These are phyloP conservation scores for Eragrostis tef DNA, from an alignment of 202 grass and related monocot species.

Conservation along the genomic window DNA sequence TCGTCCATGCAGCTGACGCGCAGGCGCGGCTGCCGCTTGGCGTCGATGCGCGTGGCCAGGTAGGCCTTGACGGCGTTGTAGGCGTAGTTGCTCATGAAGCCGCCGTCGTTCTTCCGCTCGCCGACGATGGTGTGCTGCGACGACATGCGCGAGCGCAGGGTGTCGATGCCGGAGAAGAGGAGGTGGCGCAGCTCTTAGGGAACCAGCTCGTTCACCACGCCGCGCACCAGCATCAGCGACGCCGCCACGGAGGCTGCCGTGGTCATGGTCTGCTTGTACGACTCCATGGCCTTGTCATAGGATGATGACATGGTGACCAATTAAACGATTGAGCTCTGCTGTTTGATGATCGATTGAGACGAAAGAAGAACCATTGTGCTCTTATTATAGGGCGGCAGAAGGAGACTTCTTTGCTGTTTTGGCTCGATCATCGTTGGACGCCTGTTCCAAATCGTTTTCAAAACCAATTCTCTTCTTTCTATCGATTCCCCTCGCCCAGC, in stretches of 20 bases:
- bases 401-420: too few species aligned
- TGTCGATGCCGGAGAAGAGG: slow-evolving; percentile 48
- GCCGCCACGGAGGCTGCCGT: slow-evolving; percentile 56
- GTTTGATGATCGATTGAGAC: too few species aligned
- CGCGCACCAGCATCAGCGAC: slow-evolving; percentile 62
- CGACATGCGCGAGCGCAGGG: slow-evolving; percentile 41
- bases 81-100: slow-evolving; percentile 42
- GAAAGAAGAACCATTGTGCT: too few species aligned
- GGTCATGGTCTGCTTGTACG: slow-evolving; percentile 64
- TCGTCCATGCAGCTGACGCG: slow-evolving; percentile 48
- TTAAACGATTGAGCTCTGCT: background rate
- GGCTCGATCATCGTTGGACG: too few species aligned
- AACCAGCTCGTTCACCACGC: slow-evolving; percentile 62
- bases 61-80: slow-evolving; percentile 52
- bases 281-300: slow-evolving; percentile 59
- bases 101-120: slow-evolving; percentile 55
- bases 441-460: too few species aligned
- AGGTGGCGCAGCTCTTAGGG: slow-evolving; percentile 50
- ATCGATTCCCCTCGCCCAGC: too few species aligned
- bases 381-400: too few species aligned
- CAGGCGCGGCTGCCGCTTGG: slow-evolving; percentile 57
- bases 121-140: slow-evolving; percentile 60
- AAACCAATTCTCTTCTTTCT: too few species aligned
- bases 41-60: slow-evolving; percentile 54
- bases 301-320: slow-evolving; percentile 53